Evolutionary conservation across 1,139 yeast genomes (phyloP), one percentile per base, ranked within the genome.

Genomic region (Meyerozyma elateridarum): DNA sequence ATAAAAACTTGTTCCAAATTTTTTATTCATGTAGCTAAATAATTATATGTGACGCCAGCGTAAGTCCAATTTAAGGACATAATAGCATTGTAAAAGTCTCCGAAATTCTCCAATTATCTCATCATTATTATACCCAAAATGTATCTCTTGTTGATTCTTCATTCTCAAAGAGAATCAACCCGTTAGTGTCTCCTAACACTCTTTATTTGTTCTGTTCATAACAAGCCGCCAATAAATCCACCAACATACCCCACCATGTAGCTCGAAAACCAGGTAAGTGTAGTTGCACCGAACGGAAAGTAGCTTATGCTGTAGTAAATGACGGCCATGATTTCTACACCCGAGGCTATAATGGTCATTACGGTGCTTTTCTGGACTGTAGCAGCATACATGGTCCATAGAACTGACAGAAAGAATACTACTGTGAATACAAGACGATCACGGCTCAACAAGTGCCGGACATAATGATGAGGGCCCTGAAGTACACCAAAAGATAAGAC

Each of bases 221-320:
- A 47, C 12, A 64, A 52, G 2, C 68, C 68, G 2, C 78, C 76
- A 29, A 74, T 57, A 41, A 75, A 60, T 3, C 81, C 75, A n/a
- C 80, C 75, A 16, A 81, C 73, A 50, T 85, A 91, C 31, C 94
- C 83, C 17, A 85, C 70, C 6, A 93, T 78, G 38, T 84, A 73
- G 38, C 89, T 73, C 9, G 93, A 76, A 28, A 91, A 79, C 76
- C 87, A 80, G 33, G 88, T 79, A 47, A 89, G 61, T 3, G 95
- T 85, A 44, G 85, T 85, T 0, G 95, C 87, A 8, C 97, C 97
- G 63, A 88, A 85, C 19, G 98, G 98, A 68, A 91, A 91, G 56
- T 91, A 91, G 51, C 95, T 85, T 24, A 91, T 70, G 0, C 91
- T 80, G 54, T 91, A 91, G 69, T 93, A 91, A 11, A 85, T 49